phyloP scores from a whole-genome alignment of 1,284 basidiomycete genomes.

The Apiotrichum domesticum region DNA sequence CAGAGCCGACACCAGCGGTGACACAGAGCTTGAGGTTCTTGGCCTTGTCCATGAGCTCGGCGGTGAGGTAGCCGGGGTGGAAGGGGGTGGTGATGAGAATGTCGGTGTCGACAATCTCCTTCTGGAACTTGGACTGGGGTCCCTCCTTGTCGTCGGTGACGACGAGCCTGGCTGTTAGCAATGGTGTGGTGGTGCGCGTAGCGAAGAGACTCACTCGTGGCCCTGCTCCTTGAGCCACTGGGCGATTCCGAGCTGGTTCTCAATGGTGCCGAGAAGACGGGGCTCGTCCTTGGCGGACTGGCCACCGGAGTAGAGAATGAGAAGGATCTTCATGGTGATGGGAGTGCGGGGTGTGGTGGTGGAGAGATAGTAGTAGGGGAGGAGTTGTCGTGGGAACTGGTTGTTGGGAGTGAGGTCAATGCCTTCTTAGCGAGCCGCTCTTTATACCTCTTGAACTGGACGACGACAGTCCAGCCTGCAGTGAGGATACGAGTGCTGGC shows the following conservation, averaged over 20 bases:
- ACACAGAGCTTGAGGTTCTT: constrained; percentile 87
- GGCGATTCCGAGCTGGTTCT: constrained; percentile 79
- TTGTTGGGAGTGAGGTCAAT: neutral
- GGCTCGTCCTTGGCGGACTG: constrained; percentile 68
- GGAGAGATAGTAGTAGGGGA: neutral
- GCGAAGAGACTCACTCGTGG: constrained; percentile 66
- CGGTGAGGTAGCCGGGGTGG: constrained; percentile 81
- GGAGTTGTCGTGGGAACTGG: neutral
- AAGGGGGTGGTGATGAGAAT: constrained; percentile 75
- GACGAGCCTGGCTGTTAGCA: constrained; percentile 23
- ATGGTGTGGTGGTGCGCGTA: no score
- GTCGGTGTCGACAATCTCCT: constrained; percentile 65
- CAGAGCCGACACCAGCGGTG: constrained; percentile 91
- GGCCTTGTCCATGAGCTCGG: constrained; percentile 69
- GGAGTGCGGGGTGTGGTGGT: neutral
- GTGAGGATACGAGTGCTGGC: no score
- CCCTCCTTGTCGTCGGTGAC: constrained; percentile 87
- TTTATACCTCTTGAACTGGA: no score
- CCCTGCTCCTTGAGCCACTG: constrained; percentile 68
- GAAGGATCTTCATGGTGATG: constrained; percentile 57
- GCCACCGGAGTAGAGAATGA: constrained; percentile 57
- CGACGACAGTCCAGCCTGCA: no score
- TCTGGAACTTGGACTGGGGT: constrained; percentile 74
- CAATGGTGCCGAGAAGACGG: constrained; percentile 78
- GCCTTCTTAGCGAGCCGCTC: neutral